Evolutionary conservation across 345 rosid genomes (phyloP).

Genomic region (Laguncularia racemosa): DNA sequence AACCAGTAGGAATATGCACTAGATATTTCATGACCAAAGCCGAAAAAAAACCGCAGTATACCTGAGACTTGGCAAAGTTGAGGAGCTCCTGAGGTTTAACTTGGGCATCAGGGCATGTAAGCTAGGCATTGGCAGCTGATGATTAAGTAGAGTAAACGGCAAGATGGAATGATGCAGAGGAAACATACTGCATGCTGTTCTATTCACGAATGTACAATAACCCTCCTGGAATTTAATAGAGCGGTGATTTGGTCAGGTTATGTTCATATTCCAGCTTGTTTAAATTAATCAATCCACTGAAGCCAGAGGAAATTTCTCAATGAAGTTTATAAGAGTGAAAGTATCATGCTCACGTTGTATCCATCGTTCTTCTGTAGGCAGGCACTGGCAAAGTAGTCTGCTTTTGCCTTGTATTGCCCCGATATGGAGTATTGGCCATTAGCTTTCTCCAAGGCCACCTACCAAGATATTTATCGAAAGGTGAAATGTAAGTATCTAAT

Average conservation of each 20-base stretch:
- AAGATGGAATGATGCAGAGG: slow-evolving; percentile 64
- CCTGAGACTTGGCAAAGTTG: slow-evolving; percentile 67
- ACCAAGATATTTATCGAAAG: not conserved
- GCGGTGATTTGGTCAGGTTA: not conserved
- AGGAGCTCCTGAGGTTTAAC: slow-evolving; percentile 50
- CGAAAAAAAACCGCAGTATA: slow-evolving; percentile 7
- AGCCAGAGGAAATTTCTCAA: not conserved
- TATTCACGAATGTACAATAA: slow-evolving; percentile 66
- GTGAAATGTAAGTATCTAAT: no score
- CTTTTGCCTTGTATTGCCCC: slow-evolving; percentile 64
- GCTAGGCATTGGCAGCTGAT: slow-evolving; percentile 48
- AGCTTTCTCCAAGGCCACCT: slow-evolving; percentile 60
- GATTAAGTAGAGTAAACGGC: slow-evolving; percentile 61
- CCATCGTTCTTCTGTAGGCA: slow-evolving; percentile 75
- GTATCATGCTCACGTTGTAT: slow-evolving; percentile 57
- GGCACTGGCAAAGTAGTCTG: slow-evolving; percentile 74
- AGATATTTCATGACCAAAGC: not conserved
- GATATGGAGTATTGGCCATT: slow-evolving; percentile 30
- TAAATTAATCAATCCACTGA: no score
- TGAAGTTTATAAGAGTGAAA: not conserved
- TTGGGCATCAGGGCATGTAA: slow-evolving; percentile 52
- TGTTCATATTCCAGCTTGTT: no score
- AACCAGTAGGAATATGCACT: no score
- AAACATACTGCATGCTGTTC: slow-evolving; percentile 82
- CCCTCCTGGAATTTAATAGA: slow-evolving; percentile 35